phyloP scores from a whole-genome alignment of 257 asterid genomes.

The Phtheirospermum japonicum region DNA sequence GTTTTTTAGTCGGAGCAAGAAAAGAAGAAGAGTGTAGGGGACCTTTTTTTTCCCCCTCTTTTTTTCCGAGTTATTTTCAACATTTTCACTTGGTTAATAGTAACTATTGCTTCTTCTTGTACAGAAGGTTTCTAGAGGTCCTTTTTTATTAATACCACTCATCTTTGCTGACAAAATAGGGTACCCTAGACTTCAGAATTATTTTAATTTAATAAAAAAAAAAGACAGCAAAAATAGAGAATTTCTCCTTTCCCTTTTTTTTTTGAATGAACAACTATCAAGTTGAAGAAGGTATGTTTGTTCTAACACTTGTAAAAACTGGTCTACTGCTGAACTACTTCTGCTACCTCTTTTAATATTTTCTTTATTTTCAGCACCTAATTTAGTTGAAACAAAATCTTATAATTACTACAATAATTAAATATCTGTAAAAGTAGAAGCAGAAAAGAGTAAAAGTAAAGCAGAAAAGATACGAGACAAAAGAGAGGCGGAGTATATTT shows the following conservation, averaged over 20 bases:
- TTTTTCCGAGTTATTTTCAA: constrained; percentile 23
- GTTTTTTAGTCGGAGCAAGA: constrained; percentile 46
- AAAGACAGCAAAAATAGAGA: constrained; percentile 34
- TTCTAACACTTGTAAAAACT: constrained; percentile 29
- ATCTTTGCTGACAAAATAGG: constrained; percentile 43
- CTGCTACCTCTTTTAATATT: constrained; percentile 21
- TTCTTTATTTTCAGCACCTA: neutral
- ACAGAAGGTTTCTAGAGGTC: constrained; percentile 44
- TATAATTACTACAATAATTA: too few species aligned
- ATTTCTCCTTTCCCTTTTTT: constrained; percentile 56
- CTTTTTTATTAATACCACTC: constrained; percentile 58
- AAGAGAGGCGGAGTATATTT: too few species aligned
- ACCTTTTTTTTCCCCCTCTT: constrained; percentile 43
- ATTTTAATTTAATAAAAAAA: constrained; percentile 16
- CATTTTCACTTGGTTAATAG: constrained; percentile 40
- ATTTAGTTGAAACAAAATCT: too few species aligned
- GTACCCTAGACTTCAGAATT: constrained; percentile 38
- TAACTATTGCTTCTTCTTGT: constrained; percentile 38
- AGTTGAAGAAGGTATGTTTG: constrained; percentile 43
- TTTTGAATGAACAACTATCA: constrained; percentile 47
- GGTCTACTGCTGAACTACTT: constrained; percentile 6
- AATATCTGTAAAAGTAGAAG: too few species aligned
- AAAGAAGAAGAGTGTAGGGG: constrained; percentile 35
- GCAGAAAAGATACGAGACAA: too few species aligned
- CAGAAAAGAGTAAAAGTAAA: too few species aligned